phyloP scores from a whole-genome alignment of 805 yeast species.

The Tetrapisispora namnaoensis region DNA sequence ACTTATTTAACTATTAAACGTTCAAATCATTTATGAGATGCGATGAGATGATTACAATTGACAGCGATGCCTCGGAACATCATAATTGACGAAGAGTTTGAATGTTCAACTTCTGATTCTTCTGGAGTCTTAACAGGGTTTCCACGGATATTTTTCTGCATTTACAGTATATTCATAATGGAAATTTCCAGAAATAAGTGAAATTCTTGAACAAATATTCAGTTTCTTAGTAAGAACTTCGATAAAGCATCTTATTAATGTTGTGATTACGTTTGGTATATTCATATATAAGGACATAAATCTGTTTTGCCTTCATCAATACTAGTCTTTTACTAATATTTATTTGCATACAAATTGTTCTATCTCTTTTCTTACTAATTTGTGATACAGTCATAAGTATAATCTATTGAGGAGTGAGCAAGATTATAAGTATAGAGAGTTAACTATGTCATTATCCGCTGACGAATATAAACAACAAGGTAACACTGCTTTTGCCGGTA shows the following conservation, averaged over 20 bases:
- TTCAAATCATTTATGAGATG: background rate
- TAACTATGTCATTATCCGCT: conserved; percentile 31
- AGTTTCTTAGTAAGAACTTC: background rate
- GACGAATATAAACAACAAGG: conserved; percentile 86
- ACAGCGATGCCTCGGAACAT: background rate
- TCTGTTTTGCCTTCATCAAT: too few relatives aligned
- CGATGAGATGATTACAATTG: background rate
- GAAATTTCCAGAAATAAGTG: conserved; percentile 1
- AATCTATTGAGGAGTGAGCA: too few relatives aligned
- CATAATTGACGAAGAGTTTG: background rate
- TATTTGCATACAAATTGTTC: too few relatives aligned
- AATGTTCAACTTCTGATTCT: too few relatives aligned
- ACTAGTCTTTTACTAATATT: too few relatives aligned
- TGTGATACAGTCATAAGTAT: too few relatives aligned
- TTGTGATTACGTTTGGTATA: too few relatives aligned
- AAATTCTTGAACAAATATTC: background rate
- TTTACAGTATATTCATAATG: background rate
- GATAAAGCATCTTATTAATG: background rate
- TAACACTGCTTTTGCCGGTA: conserved; percentile 83
- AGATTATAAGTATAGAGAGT: too few relatives aligned
- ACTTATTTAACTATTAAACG: too few relatives aligned
- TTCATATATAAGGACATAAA: too few relatives aligned
- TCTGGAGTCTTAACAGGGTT: too few relatives aligned
- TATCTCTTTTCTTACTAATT: too few relatives aligned
- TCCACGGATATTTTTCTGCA: background rate